These are phyloP conservation scores for Fusarium drepaniforme DNA, from an alignment of 2,329 filamentous ascomycete genomes.

Conservation along the genomic window DNA sequence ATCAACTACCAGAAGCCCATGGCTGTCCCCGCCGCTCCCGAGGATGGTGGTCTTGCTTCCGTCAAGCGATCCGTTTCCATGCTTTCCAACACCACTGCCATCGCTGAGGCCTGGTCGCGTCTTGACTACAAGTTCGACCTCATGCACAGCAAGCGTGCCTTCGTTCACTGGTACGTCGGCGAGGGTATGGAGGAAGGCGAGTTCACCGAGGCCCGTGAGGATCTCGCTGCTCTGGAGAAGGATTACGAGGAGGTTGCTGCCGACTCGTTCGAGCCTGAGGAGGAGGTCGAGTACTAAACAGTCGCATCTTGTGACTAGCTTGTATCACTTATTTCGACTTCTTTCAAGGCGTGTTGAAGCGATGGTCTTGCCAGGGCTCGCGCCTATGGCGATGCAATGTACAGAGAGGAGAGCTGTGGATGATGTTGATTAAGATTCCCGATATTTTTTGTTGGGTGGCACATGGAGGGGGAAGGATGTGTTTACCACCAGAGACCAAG, in stretches of 20 bases:
- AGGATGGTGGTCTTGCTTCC: slow-evolving; percentile 70
- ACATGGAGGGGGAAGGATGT: slow-evolving; percentile 34
- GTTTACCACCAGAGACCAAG: slow-evolving; percentile 34
- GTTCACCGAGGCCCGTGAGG: slow-evolving; percentile 89
- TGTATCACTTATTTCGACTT: slow-evolving; percentile 38
- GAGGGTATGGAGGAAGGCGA: slow-evolving; percentile 95
- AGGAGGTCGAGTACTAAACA: slow-evolving; percentile 82
- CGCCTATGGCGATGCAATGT: slow-evolving; percentile 29
- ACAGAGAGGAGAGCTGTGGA: slow-evolving; percentile 38
- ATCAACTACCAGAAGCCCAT: slow-evolving; percentile 81
- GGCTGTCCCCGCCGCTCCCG: slow-evolving; percentile 65
- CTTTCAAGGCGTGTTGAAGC: slow-evolving; percentile 33
- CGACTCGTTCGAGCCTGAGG: slow-evolving; percentile 75
- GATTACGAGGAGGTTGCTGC: slow-evolving; percentile 88
- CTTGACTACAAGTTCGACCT: slow-evolving; percentile 82
- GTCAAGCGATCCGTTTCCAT: slow-evolving; percentile 76
- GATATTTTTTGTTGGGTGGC: slow-evolving; percentile 33
- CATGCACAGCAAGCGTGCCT: slow-evolving; percentile 83
- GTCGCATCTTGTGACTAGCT: slow-evolving; percentile 17
- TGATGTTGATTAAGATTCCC: slow-evolving; percentile 47
- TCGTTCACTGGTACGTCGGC: slow-evolving; percentile 85
- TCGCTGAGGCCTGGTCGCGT: slow-evolving; percentile 79
- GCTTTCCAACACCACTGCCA: slow-evolving; percentile 82
- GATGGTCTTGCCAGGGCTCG: slow-evolving; percentile 26
- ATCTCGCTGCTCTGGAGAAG: slow-evolving; percentile 86